phyloP scores from a whole-genome alignment of 345 rosid species.

The Eucalyptus rudis region DNA sequence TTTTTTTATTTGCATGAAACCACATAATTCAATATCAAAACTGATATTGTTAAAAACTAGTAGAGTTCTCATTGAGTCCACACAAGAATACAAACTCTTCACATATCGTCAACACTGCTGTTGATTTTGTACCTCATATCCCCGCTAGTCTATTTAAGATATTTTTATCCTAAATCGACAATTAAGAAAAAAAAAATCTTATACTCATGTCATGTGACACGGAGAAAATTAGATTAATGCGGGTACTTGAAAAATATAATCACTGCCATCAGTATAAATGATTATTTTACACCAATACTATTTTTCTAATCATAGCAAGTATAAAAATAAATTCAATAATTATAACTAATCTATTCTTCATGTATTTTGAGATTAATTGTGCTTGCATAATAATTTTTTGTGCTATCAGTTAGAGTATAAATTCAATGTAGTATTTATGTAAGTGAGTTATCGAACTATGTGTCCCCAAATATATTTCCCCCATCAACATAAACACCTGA shows the following conservation, averaged over 20 bases:
- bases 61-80: neutral
- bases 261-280: neutral
- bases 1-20: neutral
- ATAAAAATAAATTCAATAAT: neutral
- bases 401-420: neutral
- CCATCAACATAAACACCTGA: neutral
- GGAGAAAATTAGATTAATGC: neutral
- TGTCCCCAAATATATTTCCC: neutral
- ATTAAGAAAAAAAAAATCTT: too few species aligned
- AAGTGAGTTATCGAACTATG: neutral
- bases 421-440: neutral
- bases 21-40: neutral
- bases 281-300: neutral
- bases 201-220: neutral
- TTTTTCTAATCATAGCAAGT: neutral
- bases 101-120: neutral
- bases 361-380: neutral
- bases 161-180: neutral
- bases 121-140: neutral
- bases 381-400: neutral
- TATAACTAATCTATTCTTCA: rapidly evolving
- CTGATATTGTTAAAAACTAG: neutral
- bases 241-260: neutral
- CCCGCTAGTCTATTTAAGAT: neutral
- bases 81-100: neutral